A percentile compares a stretch with the other conserved stretches of the same genome.
These are phyloP conservation scores for Epichloe glyceriae DNA, from an alignment of 2,329 filamentous ascomycete genomes.

Conservation along the genomic window DNA sequence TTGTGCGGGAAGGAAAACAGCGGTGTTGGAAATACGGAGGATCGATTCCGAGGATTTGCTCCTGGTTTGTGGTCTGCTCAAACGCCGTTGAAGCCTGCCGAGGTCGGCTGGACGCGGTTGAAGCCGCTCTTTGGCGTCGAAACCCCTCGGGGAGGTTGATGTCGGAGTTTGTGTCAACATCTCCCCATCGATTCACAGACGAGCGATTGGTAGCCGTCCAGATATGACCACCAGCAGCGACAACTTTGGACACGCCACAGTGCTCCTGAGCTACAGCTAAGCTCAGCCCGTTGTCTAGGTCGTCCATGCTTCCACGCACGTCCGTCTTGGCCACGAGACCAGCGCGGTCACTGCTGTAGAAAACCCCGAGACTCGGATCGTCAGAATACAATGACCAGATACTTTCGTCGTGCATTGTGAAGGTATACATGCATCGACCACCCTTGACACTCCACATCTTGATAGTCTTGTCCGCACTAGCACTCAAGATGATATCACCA, in stretches of 20 bases:
- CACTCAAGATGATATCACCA: slow-evolving; percentile 84
- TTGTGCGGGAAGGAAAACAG: slow-evolving; percentile 50
- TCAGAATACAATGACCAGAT: slow-evolving; percentile 93
- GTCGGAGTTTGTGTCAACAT: slow-evolving; percentile 67
- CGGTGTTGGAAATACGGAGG: slow-evolving; percentile 72
- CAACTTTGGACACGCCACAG: slow-evolving; percentile 59
- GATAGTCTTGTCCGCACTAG: slow-evolving; percentile 90
- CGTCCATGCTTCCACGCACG: slow-evolving; percentile 52
- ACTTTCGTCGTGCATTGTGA: slow-evolving; percentile 98
- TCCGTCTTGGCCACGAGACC: slow-evolving; percentile 96
- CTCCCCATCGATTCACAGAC: slow-evolving; percentile 83
- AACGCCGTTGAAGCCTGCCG: slow-evolving; percentile 27
- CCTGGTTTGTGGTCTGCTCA: slow-evolving; percentile 28
- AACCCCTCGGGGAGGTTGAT: slow-evolving; percentile 50
- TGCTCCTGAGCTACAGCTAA: slow-evolving; percentile 89
- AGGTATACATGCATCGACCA: slow-evolving; percentile 90
- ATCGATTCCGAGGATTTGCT: slow-evolving; percentile 64
- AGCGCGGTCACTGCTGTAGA: slow-evolving; percentile 89
- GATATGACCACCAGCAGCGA: slow-evolving; percentile 60
- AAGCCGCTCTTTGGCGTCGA: slow-evolving; percentile 33
- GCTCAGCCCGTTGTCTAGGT: slow-evolving; percentile 75
- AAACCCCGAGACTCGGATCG: slow-evolving; percentile 71
- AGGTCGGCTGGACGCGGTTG: slow-evolving; percentile 20
- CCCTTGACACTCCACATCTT: slow-evolving; percentile 97
- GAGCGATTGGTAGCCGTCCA: slow-evolving; percentile 88